Percentiles rank a stretch among this genome's conserved stretches.
Conservation (phyloP, 2,329 filamentous ascomycete species). For the Elsinoe batatas region DNA sequence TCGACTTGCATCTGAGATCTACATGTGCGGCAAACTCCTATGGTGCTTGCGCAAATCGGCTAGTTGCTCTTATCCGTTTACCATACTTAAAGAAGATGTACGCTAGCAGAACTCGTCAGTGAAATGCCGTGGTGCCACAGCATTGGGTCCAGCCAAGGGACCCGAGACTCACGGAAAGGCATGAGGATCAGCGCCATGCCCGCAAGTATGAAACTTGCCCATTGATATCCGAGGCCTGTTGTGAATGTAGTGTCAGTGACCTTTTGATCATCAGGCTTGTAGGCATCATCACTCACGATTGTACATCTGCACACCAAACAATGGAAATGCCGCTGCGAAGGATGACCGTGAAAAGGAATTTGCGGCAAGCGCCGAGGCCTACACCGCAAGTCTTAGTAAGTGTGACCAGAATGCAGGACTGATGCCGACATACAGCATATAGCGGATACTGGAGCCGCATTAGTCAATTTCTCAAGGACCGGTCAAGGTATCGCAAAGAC, state of each 20-base stretch:
- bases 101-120: conserved; percentile 23
- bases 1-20: conserved; percentile 5
- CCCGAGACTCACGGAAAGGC: conserved; percentile 29
- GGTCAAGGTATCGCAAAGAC: conserved; percentile 9
- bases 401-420: not conserved
- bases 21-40: conserved; percentile 5
- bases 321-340: conserved; percentile 39
- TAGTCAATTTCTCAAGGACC: not conserved
- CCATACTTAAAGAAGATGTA: conserved; percentile 42
- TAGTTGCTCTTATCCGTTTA: conserved; percentile 38
- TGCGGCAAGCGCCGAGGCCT: conserved; percentile 39
- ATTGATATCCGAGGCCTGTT: conserved; percentile 39
- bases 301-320: conserved; percentile 44
- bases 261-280: conserved; percentile 11
- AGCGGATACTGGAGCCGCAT: conserved; percentile 33
- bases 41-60: conserved; percentile 32
- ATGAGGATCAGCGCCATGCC: conserved; percentile 42
- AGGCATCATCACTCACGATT: conserved; percentile 32
- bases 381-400: not conserved
- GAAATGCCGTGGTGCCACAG: conserved; percentile 17
- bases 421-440: conserved; percentile 28
- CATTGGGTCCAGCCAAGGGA: conserved; percentile 16
- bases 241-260: conserved; percentile 34
- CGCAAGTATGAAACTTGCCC: conserved; percentile 38
- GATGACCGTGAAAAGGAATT: conserved; percentile 41